Evolutionary conservation across 2,329 filamentous ascomycete species (phyloP), one percentile per base, ranked within the genome.

Genomic region (Diatrype stigma): DNA sequence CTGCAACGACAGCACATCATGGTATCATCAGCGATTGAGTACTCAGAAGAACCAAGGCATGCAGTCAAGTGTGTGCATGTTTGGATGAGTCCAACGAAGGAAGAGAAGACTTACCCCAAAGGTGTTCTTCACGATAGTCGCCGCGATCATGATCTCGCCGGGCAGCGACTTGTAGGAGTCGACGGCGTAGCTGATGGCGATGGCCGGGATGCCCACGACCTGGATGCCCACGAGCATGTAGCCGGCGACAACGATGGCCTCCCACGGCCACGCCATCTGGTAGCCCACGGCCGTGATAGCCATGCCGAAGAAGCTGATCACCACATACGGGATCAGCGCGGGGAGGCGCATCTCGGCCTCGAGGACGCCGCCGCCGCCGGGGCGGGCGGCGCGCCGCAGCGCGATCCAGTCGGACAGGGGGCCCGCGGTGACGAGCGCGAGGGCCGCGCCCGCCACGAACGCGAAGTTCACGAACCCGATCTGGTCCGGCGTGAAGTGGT

Each of bases 111-210:
- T 58, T 51, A 67, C 64, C 1, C 82, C 64, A 47, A 66, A 64
- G 1, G 64, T 63, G 52, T 85, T 85, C 70, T 85, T 86, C 57
- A 84, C 81, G 40, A 86, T 79, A 0, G 82, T 85, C 53, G 84
- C 78, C 2, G 76, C 72, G 1, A 85, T 80, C 65, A 86, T 82
- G 44, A 86, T 69, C 19, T 75, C 77, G 2, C 82, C 82, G 0
- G 81, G 76, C 2, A 85, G 75, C 0, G 82, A 77, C 65, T 85
- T 85, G 65, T 86, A 85, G 51, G 72, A 77, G 60, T 85, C 82
- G 5, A 85, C 76, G 0, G 80, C 78, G 60, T 85, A 85, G 16
- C 69, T 79, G 22, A 73, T 77, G 3, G 70, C 73, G 53, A 86
- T 84, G 10, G 77, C 74, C 0, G 82, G 82, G 11, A 86, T 67